A percentile compares a stretch with the other conserved stretches of the same genome.
Evolutionary conservation across 2,329 filamentous ascomycete genomes (phyloP).

Genomic region (Torrubiella hemipterigena): DNA sequence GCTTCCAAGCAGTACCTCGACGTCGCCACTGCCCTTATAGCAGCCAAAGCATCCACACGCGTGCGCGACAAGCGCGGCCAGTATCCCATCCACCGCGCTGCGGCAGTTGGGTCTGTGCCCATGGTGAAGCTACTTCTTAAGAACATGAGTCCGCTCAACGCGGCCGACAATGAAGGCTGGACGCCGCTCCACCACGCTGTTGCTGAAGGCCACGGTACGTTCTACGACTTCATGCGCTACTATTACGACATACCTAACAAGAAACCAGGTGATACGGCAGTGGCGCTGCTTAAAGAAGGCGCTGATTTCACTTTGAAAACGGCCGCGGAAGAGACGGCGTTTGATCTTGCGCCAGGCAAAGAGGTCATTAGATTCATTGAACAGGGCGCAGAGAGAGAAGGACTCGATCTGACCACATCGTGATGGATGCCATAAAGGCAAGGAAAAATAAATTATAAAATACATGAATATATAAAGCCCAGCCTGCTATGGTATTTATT

Average conservation of each 20-base stretch:
- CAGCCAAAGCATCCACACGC: slow-evolving; percentile 63
- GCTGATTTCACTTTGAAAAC: slow-evolving; percentile 74
- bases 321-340: slow-evolving; percentile 53
- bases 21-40: slow-evolving; percentile 64
- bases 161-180: slow-evolving; percentile 69
- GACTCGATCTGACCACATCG: slow-evolving; percentile 45
- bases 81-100: slow-evolving; percentile 80
- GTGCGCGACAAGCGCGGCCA: slow-evolving; percentile 82
- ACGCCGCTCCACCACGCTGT: slow-evolving; percentile 85
- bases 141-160: slow-evolving; percentile 68
- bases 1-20: slow-evolving; percentile 84
- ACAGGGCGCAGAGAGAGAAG: slow-evolving; percentile 70
- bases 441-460: slow-evolving; percentile 9
- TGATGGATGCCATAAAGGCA: slow-evolving; percentile 13
- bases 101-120: slow-evolving; percentile 78
- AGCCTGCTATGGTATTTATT: slow-evolving; percentile 26
- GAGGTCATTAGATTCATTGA: slow-evolving; percentile 73
- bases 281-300: slow-evolving; percentile 72
- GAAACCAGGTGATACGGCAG: slow-evolving; percentile 58
- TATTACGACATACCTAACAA: neutral
- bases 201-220: slow-evolving; percentile 58
- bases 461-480: neutral
- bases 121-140: slow-evolving; percentile 72
- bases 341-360: slow-evolving; percentile 76
- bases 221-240: neutral